phyloP scores from a whole-genome alignment of 768 basidiomycete species.

The Psilocybe azurescens region DNA sequence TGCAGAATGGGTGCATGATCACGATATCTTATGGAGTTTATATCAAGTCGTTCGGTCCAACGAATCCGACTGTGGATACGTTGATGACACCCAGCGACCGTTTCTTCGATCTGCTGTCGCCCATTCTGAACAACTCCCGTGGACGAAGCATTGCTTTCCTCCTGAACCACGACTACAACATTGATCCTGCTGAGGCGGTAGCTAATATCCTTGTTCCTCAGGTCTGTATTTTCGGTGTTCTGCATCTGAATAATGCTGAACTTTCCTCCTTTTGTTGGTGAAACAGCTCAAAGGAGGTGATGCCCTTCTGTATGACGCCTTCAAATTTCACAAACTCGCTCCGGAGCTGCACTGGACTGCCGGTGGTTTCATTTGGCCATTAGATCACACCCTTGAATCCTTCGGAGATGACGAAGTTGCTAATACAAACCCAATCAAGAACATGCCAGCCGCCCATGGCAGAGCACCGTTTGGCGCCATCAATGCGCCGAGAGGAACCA shows the following conservation, averaged over 20 bases:
- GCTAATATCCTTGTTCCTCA: constrained; percentile 75
- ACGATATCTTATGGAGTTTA: constrained; percentile 76
- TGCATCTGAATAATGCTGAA: not conserved
- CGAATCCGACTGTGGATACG: constrained; percentile 56
- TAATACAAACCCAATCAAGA: constrained; percentile 22
- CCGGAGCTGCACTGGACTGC: constrained; percentile 84
- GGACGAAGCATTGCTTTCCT: constrained; percentile 78
- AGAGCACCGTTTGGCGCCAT: constrained; percentile 43
- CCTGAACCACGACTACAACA: constrained; percentile 68
- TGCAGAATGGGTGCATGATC: constrained; percentile 73
- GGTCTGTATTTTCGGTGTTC: constrained; percentile 46
- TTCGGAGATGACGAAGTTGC: constrained; percentile 46
- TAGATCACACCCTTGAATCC: constrained; percentile 71
- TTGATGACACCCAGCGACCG: constrained; percentile 75
- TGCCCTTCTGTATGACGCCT: constrained; percentile 73
- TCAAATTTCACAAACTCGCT: constrained; percentile 76
- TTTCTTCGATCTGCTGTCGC: constrained; percentile 74
- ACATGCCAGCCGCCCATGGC: constrained; percentile 40
- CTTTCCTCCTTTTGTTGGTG: not conserved
- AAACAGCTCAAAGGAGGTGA: constrained; percentile 78
- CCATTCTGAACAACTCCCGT: constrained; percentile 73
- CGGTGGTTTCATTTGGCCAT: constrained; percentile 83
- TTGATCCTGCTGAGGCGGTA: constrained; percentile 70
- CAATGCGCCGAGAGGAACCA: constrained; percentile 25
- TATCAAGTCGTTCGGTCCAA: constrained; percentile 68